Conservation (phyloP, 257 asterid species). For the Sherardia arvensis region DNA sequence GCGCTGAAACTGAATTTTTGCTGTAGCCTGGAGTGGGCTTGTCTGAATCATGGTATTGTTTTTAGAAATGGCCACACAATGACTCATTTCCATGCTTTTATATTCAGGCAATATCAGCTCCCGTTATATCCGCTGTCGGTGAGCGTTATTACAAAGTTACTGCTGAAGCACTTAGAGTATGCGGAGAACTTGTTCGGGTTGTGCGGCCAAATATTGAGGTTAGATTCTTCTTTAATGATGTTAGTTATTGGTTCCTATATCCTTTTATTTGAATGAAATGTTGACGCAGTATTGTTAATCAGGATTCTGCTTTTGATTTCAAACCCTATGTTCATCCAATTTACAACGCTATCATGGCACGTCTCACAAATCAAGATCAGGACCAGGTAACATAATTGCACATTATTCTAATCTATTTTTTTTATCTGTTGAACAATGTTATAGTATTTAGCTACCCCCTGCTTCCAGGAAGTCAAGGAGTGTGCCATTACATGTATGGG, state of each 20-base stretch:
- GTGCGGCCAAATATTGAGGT: conserved; percentile 88
- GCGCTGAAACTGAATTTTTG: background rate
- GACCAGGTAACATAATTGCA: conserved; percentile 59
- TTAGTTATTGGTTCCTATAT: background rate
- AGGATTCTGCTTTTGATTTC: conserved; percentile 79
- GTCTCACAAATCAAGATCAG: conserved; percentile 98
- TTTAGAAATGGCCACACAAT: background rate
- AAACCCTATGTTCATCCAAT: conserved; percentile 83
- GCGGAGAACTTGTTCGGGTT: conserved; percentile 96
- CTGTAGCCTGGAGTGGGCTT: background rate
- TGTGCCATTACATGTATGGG: conserved; percentile 99
- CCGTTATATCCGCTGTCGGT: conserved; percentile 89
- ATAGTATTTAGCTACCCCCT: conserved; percentile 16
- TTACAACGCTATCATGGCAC: conserved; percentile 85
- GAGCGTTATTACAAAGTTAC: conserved; percentile 97
- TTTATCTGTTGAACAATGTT: background rate
- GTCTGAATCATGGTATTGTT: no score
- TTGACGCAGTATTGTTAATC: conserved; percentile 15
- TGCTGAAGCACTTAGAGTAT: conserved; percentile 94
- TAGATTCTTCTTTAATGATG: conserved; percentile 14
- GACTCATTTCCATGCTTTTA: conserved; percentile 13
- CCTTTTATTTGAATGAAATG: conserved; percentile 8
- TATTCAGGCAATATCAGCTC: conserved; percentile 75
- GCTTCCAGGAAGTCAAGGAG: conserved; percentile 93
- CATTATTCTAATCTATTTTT: conserved; percentile 12